phyloP scores from a whole-genome alignment of 2,329 filamentous ascomycete genomes.

The Pestalotiopsis sp. region DNA sequence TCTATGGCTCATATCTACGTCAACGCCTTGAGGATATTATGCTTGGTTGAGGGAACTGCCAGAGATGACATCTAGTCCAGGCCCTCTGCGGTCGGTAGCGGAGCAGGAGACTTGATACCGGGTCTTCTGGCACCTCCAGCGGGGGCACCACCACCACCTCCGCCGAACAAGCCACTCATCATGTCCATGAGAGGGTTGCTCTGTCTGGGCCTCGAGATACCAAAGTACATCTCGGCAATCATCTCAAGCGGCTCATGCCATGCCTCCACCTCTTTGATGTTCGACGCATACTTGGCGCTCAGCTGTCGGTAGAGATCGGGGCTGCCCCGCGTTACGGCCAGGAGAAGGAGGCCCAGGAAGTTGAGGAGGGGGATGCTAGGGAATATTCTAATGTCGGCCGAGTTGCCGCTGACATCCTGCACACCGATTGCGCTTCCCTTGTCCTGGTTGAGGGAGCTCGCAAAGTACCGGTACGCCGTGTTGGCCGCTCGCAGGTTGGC shows the following conservation, averaged over 20 bases:
- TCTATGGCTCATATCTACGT: constrained; percentile 12
- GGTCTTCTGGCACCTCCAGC: constrained; percentile 38
- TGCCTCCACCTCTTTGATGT: constrained; percentile 74
- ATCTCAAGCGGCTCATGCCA: constrained; percentile 86
- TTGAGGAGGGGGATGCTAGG: constrained; percentile 93
- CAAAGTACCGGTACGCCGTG: constrained; percentile 78
- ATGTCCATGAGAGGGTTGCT: constrained; percentile 95
- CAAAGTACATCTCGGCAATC: constrained; percentile 96
- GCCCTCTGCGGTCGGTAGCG: constrained; percentile 58
- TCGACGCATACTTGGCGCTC: constrained; percentile 75
- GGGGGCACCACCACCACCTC: constrained; percentile 60
- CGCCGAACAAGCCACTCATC: constrained; percentile 95
- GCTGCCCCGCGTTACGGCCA: constrained; percentile 79
- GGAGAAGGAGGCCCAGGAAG: constrained; percentile 82
- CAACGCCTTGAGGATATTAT: constrained; percentile 3
- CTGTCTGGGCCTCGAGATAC: constrained; percentile 84
- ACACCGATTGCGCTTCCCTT: constrained; percentile 62
- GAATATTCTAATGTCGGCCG: constrained; percentile 78
- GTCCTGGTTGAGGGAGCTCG: constrained; percentile 61
- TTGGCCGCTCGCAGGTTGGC: constrained; percentile 91
- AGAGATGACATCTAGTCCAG: constrained; percentile 51
- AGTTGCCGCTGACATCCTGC: constrained; percentile 78
- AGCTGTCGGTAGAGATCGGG: constrained; percentile 83
- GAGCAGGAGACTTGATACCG: constrained; percentile 48
- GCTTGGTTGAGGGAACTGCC: not conserved